Base-by-base conservation (phyloP, 2,329 filamentous ascomycete species). In the Talaromyces rugulosus region DNA sequence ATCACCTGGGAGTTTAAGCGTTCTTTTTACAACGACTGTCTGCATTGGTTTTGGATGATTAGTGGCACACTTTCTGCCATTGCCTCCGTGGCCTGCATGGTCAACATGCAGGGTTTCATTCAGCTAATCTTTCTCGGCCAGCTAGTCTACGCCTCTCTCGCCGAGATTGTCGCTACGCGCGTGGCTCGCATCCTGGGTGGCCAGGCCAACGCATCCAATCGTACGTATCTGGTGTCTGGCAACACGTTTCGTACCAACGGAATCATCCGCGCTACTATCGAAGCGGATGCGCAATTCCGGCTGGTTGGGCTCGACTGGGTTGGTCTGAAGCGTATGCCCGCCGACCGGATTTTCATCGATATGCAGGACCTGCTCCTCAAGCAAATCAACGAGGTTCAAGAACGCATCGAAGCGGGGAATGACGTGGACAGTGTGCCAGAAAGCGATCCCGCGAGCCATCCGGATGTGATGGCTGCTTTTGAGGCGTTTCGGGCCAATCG, bases 81-180 rank as follows among this genome's bases (percentile, higher is more conserved):
- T 2, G 63, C 66, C 4, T 73, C 71, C 1, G 66, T 73, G n/a
- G 71, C 72, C 8, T 74, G 71, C 58, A 74, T 73, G 72, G 72
- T 74, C 18, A 74, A 74, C 36, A 74, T 74, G 72, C 65, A 65
- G 7, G 69, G 71, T 4, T 65, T 65, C 31, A 64, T 73, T 63
- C 72, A 74, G 51, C 63, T 74, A 11, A 71, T 62, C 0, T 73
- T 73, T 40, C 60, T 74, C 5, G 71, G 54, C 0, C 63, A 72
- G 1, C 44, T 74, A 31, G 58, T 70, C 12, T 73, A 71, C 56
- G 66, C 71, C 1, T 70, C 70, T 4, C 36, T 72, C 1, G 71
- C 71, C 1, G 71, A 73, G 61, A 71, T 73, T 30, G 54, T 65
- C 4, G 70, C 70, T 3, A 72, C 71, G 1, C 65, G 68, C 40